Evolutionary conservation across 2,329 filamentous ascomycete species (phyloP).

Genomic region (Colletotrichum sp.): DNA sequence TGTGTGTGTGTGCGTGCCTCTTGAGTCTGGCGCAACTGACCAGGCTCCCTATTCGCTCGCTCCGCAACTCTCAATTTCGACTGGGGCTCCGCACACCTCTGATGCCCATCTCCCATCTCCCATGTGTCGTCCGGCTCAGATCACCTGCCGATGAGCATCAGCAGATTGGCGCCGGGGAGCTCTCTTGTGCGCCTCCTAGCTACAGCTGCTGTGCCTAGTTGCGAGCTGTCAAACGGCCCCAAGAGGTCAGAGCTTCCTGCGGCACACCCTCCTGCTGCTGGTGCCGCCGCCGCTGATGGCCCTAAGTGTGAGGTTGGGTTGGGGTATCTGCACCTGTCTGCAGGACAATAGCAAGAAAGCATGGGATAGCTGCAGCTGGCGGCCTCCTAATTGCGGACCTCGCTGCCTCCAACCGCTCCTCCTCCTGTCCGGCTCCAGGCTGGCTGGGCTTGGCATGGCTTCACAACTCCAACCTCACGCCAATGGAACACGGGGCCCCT

Average conservation of each 20-base stretch:
- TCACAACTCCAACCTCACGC: neutral
- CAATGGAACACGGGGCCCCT: neutral
- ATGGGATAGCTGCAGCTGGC: constrained; percentile 18
- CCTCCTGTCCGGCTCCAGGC: neutral
- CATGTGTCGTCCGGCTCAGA: neutral
- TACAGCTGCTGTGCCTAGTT: neutral
- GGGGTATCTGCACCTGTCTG: constrained; percentile 17
- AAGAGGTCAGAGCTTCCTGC: constrained; percentile 4
- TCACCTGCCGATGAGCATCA: constrained; percentile 1
- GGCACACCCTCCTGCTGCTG: neutral
- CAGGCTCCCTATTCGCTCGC: neutral
- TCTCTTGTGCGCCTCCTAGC: neutral
- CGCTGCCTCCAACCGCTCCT: neutral
- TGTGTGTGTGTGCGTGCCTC: neutral
- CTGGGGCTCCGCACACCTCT: neutral
- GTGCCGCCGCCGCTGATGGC: neutral
- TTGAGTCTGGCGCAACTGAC: neutral
- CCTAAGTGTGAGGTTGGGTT: constrained; percentile 7
- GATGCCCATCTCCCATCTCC: neutral
- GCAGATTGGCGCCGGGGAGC: neutral
- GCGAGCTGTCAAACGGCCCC: constrained; percentile 5
- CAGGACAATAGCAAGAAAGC: neutral
- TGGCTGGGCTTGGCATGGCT: neutral
- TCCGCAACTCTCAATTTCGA: neutral
- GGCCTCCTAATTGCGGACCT: constrained; percentile 21